A percentile compares a stretch with the other conserved stretches of the same genome.
phyloP scores from a whole-genome alignment of 2,329 filamentous ascomycete genomes.

The Botrytis pseudocinerea region DNA sequence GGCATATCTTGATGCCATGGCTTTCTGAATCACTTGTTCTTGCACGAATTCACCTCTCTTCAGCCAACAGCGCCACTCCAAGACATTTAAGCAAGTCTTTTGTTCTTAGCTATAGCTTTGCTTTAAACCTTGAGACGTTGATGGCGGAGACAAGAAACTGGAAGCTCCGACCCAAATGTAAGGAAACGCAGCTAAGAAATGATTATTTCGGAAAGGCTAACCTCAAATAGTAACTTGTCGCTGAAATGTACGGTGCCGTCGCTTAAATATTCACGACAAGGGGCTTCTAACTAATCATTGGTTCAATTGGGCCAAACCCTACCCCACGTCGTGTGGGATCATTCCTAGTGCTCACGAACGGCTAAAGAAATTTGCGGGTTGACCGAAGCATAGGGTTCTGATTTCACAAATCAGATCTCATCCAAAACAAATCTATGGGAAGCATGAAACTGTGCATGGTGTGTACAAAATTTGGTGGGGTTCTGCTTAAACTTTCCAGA shows the following conservation, averaged over 20 bases:
- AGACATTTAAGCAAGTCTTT: neutral
- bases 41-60: neutral
- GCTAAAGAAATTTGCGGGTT: constrained; percentile 21
- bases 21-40: neutral
- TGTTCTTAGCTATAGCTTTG: neutral
- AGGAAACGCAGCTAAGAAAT: neutral
- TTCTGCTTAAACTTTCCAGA: neutral
- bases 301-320: constrained; percentile 13
- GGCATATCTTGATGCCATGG: neutral
- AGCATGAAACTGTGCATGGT: constrained; percentile 5
- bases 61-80: neutral
- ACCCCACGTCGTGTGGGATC: neutral
- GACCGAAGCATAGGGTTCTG: neutral
- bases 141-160: neutral
- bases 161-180: neutral
- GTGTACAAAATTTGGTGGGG: neutral
- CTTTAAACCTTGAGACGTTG: neutral
- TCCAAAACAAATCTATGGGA: neutral
- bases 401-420: neutral
- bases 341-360: neutral
- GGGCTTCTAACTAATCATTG: neutral
- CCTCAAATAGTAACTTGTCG: neutral
- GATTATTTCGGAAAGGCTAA: neutral
- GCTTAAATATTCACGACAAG: neutral
- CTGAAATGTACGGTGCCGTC: neutral